Conservation (phyloP, 2,329 filamentous ascomycete species). For the Penicillium sp. region DNA sequence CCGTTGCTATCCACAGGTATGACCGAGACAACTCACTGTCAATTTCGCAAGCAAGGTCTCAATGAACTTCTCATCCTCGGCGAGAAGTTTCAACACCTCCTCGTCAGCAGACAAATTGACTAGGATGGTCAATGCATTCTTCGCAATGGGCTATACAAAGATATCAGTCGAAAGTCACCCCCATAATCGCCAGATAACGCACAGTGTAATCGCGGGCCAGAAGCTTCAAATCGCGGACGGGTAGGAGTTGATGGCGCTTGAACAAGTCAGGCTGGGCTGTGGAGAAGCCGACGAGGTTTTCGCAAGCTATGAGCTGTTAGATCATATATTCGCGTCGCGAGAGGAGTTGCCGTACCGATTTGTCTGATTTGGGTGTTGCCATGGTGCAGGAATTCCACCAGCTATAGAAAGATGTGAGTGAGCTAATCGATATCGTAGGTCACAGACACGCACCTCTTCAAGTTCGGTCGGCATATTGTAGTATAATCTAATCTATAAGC, state of each 20-base stretch:
- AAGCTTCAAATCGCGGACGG: conserved; percentile 83
- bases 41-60: conserved; percentile 71
- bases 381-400: conserved; percentile 85
- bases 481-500: not conserved
- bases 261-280: conserved; percentile 77
- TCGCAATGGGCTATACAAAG: conserved; percentile 71
- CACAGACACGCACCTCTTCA: conserved; percentile 62
- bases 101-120: conserved; percentile 86
- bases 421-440: not conserved
- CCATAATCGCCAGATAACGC: conserved; percentile 35
- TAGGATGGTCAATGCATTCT: conserved; percentile 74
- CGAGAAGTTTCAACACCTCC: conserved; percentile 71
- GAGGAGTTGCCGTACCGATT: conserved; percentile 55
- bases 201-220: conserved; percentile 81
- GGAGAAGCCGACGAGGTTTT: conserved; percentile 82
- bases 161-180: conserved; percentile 9
- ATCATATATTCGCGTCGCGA: conserved; percentile 9
- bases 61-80: conserved; percentile 77
- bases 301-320: conserved; percentile 60
- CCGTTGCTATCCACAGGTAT: not conserved
- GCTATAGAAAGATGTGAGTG: conserved; percentile 6
- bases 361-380: conserved; percentile 88
- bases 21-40: conserved; percentile 63
- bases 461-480: conserved; percentile 69
- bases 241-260: conserved; percentile 74